A percentile compares a stretch with the other conserved stretches of the same genome.
phyloP scores from a whole-genome alignment of 106 monocot genomes.

The Allium sativum region DNA sequence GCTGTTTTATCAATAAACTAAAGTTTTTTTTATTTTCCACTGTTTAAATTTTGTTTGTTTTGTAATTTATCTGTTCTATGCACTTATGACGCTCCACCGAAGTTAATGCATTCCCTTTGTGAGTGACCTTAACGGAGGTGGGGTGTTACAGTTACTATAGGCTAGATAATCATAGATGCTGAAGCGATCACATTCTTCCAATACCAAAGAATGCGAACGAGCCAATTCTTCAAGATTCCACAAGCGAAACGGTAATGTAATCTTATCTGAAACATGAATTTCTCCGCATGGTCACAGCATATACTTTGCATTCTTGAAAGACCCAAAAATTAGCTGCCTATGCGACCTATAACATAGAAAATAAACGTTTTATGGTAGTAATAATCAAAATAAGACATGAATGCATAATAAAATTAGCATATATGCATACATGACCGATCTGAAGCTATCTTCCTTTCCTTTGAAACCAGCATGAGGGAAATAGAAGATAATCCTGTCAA shows the following conservation, averaged over 20 bases:
- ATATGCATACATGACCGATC: conserved; percentile 16
- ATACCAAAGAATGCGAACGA: conserved; percentile 9
- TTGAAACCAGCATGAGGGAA: conserved; percentile 54
- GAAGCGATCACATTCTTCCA: conserved; percentile 16
- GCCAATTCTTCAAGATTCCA: conserved; percentile 43
- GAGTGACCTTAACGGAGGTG: no score
- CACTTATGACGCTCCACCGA: no score
- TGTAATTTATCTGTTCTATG: no score
- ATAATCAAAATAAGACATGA: background rate
- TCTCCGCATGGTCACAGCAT: conserved; percentile 32
- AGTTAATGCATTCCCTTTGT: no score
- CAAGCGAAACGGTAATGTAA: background rate
- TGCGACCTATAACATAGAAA: conserved; percentile 14
- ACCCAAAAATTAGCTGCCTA: conserved; percentile 21
- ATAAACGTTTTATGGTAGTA: background rate
- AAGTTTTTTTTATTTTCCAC: no score
- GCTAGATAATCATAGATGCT: conserved; percentile 29
- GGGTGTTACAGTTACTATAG: no score
- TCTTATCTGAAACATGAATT: conserved; percentile 40
- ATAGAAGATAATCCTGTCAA: conserved; percentile 48
- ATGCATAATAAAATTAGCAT: background rate
- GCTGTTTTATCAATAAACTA: no score
- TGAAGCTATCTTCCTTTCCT: conserved; percentile 21
- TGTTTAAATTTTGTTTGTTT: no score
- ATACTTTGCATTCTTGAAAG: conserved; percentile 26